phyloP scores from a whole-genome alignment of 2,329 filamentous ascomycete species.

The Aurifilum marmelostoma region DNA sequence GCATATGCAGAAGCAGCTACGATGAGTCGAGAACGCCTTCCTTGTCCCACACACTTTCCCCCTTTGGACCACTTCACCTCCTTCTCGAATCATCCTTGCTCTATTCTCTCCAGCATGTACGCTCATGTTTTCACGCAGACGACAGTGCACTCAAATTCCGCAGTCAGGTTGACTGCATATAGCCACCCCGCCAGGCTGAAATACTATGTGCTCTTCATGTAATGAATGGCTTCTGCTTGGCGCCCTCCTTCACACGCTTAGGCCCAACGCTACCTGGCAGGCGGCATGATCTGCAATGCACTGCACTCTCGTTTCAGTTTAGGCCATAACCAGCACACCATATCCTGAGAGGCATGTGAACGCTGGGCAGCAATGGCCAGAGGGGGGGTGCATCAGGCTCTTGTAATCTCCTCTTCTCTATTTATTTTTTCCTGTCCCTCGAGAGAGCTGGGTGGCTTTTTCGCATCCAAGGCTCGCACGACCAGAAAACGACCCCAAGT shows the following conservation, averaged over 20 bases:
- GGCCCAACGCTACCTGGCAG: conserved; percentile 26
- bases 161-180: not conserved
- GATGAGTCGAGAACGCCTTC: not conserved
- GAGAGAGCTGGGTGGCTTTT: not conserved
- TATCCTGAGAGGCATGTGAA: not conserved
- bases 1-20: not conserved
- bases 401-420: too few relatives aligned
- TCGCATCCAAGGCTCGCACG: not conserved
- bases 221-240: not conserved
- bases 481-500: too few relatives aligned
- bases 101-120: not conserved
- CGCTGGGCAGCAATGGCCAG: not conserved
- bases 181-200: not conserved
- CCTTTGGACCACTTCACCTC: not conserved
- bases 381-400: not conserved
- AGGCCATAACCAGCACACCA: conserved; percentile 3
- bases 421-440: not conserved
- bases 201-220: not conserved
- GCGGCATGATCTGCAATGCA: conserved; percentile 28
- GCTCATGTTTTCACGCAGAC: not conserved
- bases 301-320: conserved; percentile 22
- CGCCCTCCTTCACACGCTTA: conserved; percentile 5
- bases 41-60: too few relatives aligned
- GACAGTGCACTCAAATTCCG: too few relatives aligned
- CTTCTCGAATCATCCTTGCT: not conserved